Percentiles rank a stretch among this genome's conserved stretches.
phyloP scores from a whole-genome alignment of 2,329 filamentous ascomycete species.

The Dactylella cylindrospora region DNA sequence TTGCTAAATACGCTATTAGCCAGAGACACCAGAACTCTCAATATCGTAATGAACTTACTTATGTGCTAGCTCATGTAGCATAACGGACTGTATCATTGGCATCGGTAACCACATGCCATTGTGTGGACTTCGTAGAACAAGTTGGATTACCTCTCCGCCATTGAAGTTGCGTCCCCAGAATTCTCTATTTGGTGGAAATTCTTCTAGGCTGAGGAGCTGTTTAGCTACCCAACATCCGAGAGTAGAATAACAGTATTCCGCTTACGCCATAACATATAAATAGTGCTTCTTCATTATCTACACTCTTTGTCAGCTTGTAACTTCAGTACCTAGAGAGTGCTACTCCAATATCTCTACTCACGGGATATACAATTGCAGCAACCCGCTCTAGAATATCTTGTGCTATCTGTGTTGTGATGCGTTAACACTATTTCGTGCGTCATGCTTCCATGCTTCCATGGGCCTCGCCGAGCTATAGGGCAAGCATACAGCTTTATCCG shows the following conservation, averaged over 20 bases:
- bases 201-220: constrained; percentile 63
- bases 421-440: too few relatives aligned
- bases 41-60: constrained; percentile 49
- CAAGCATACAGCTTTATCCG: constrained; percentile 56
- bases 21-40: neutral
- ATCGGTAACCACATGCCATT: constrained; percentile 73
- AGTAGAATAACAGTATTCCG: neutral
- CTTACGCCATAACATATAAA: constrained; percentile 63
- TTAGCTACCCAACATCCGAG: constrained; percentile 55
- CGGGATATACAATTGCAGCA: constrained; percentile 70
- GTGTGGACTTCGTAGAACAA: constrained; percentile 70
- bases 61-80: constrained; percentile 67
- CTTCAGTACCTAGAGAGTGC: neutral
- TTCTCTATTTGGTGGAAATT: constrained; percentile 76
- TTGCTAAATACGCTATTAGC: constrained; percentile 54
- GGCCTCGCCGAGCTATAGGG: too few relatives aligned
- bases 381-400: constrained; percentile 74
- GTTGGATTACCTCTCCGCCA: constrained; percentile 79
- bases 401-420: constrained; percentile 56
- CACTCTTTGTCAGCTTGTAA: neutral
- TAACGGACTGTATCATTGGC: constrained; percentile 54
- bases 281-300: constrained; percentile 66
- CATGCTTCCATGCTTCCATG: too few relatives aligned
- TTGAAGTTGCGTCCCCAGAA: constrained; percentile 71
- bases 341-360: constrained; percentile 50